phyloP scores from a whole-genome alignment of 2,329 filamentous ascomycete genomes.

The Phialophora chinensis region DNA sequence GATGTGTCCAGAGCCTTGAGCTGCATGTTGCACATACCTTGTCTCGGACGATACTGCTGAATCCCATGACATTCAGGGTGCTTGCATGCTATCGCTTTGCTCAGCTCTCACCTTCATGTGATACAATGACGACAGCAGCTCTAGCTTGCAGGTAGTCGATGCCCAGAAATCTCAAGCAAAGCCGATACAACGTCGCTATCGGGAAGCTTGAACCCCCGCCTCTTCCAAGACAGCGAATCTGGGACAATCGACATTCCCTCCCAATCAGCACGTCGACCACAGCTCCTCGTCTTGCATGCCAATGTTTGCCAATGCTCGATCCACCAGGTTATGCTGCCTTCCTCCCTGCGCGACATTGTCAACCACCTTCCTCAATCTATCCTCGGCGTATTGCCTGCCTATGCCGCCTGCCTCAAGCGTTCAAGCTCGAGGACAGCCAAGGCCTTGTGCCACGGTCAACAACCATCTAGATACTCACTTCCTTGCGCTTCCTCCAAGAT shows the following conservation, averaged over 20 bases:
- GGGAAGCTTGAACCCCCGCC: constrained; percentile 10
- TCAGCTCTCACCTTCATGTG: background rate
- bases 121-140: background rate
- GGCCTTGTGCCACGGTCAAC: constrained; percentile 1
- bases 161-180: background rate
- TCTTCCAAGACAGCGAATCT: background rate
- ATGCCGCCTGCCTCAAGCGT: constrained; percentile 2
- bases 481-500: background rate
- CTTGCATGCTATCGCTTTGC: too few relatives aligned
- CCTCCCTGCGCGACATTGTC: background rate
- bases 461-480: background rate
- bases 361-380: constrained; percentile 5
- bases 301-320: constrained; percentile 11
- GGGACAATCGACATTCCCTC: background rate
- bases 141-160: background rate
- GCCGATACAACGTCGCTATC: constrained; percentile 9
- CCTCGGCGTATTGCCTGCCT: background rate
- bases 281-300: background rate
- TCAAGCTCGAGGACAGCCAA: background rate
- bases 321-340: background rate
- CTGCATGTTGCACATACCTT: background rate
- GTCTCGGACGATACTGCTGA: background rate
- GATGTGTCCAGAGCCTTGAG: background rate
- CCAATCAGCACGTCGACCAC: background rate
- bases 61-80: background rate